A percentile compares a stretch with the other conserved stretches of the same genome.
Conservation (phyloP, 2,329 filamentous ascomycete genomes). For the Sporothrix protearum region DNA sequence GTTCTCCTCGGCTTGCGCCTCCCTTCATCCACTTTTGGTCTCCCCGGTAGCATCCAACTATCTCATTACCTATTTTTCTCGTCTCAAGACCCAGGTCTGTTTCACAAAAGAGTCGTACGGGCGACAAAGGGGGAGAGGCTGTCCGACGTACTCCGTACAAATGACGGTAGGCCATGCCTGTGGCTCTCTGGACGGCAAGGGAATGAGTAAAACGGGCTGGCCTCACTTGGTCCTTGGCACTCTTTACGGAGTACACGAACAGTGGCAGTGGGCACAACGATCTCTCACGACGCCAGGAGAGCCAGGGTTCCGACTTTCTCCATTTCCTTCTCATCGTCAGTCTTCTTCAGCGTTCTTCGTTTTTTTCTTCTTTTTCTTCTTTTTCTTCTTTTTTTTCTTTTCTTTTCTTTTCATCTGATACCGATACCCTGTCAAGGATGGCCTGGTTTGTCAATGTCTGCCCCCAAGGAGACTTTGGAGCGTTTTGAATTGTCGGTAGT, state of each 20-base stretch:
- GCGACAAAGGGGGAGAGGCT: background rate
- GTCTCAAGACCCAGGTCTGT: background rate
- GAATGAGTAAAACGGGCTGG: background rate
- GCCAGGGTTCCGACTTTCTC: background rate
- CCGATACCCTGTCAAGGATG: background rate
- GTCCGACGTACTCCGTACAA: no score
- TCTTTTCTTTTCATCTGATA: constrained; percentile 15
- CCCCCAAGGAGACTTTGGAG: background rate
- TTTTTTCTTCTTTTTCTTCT: background rate
- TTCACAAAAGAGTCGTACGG: constrained; percentile 3
- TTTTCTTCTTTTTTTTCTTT: background rate
- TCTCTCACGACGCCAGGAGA: background rate
- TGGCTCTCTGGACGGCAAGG: background rate
- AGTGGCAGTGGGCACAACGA: background rate
- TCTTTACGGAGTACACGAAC: background rate
- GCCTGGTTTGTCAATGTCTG: background rate
- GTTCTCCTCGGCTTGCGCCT: background rate
- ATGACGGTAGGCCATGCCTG: background rate
- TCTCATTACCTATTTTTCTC: background rate
- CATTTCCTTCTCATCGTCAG: background rate
- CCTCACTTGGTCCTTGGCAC: background rate
- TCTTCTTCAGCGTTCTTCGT: background rate
- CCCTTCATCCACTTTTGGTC: background rate
- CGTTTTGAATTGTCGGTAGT: background rate
- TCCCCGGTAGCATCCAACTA: background rate